Conservation (phyloP, 495 filamentous ascomycete species). For the Parachaetomium inaequale region DNA sequence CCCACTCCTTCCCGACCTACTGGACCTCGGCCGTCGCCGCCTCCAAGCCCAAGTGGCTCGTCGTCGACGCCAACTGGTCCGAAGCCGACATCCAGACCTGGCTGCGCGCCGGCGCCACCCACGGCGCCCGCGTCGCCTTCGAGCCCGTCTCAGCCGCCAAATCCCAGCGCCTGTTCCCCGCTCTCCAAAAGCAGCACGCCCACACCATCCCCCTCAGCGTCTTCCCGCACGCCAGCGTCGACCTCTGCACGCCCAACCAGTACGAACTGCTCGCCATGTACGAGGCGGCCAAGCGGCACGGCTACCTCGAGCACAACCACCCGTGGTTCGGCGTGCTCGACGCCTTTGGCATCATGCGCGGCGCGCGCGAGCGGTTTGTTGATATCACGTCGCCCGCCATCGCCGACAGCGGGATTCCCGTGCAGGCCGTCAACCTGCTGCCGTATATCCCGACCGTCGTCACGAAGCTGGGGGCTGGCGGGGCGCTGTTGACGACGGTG, state of each 20-base stretch:
- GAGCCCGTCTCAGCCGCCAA: slow-evolving; percentile 90
- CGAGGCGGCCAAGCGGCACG: slow-evolving; percentile 54
- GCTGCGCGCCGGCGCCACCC: slow-evolving; percentile 52
- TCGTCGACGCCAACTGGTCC: slow-evolving; percentile 82
- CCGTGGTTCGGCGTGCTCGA: slow-evolving; percentile 82
- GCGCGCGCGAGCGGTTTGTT: slow-evolving; percentile 61
- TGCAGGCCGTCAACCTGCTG: slow-evolving; percentile 77
- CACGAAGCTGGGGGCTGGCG: slow-evolving; percentile 75
- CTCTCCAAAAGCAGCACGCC: slow-evolving; percentile 22
- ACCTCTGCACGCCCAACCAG: slow-evolving; percentile 77
- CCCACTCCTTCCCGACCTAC: slow-evolving; percentile 42
- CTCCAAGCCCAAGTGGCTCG: slow-evolving; percentile 64
- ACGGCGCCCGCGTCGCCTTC: slow-evolving; percentile 63
- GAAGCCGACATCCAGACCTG: slow-evolving; percentile 58
- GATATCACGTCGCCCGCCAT: slow-evolving; percentile 55
- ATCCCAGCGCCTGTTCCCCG: slow-evolving; percentile 62
- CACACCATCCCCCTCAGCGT: slow-evolving; percentile 36
- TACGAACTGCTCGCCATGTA: slow-evolving; percentile 78
- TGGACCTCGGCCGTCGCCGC: slow-evolving; percentile 58
- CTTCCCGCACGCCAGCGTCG: slow-evolving; percentile 60
- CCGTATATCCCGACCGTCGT: slow-evolving; percentile 79
- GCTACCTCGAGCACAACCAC: slow-evolving; percentile 57
- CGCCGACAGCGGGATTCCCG: slow-evolving; percentile 77
- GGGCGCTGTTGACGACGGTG: slow-evolving; percentile 74
- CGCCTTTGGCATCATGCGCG: slow-evolving; percentile 58